phyloP scores from a whole-genome alignment of 1,284 basidiomycete genomes.

The Phylloboletellus chloephorus region DNA sequence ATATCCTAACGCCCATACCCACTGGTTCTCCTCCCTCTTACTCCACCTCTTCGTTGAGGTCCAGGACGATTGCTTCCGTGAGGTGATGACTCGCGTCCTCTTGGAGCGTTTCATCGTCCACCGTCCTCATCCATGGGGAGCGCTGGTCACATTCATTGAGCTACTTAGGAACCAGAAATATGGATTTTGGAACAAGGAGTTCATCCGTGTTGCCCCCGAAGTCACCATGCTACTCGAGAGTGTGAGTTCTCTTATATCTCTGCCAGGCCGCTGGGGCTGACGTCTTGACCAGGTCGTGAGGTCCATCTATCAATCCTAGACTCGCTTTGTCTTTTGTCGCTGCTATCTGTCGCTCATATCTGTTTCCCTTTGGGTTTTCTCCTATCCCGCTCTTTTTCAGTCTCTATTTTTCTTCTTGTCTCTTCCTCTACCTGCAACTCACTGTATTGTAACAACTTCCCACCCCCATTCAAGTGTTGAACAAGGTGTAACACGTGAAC shows the following conservation, averaged over 20 bases:
- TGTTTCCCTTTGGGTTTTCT: slow-evolving; percentile 44
- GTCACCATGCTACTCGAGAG: slow-evolving; percentile 76
- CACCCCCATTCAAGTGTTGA: slow-evolving; percentile 51
- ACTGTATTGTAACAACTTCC: slow-evolving; percentile 76
- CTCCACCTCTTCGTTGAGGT: slow-evolving; percentile 82
- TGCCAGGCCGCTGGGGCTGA: slow-evolving; percentile 3
- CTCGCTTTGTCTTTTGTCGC: slow-evolving; percentile 43
- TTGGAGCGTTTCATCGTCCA: slow-evolving; percentile 92
- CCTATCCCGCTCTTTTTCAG: slow-evolving; percentile 29
- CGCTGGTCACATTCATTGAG: slow-evolving; percentile 91
- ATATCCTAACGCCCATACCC: slow-evolving; percentile 94
- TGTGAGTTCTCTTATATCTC: slow-evolving; percentile 42
- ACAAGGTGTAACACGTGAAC: slow-evolving; percentile 43
- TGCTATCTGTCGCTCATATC: slow-evolving; percentile 44
- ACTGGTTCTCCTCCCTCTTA: slow-evolving; percentile 90
- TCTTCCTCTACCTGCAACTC: slow-evolving; percentile 38
- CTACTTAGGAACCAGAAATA: slow-evolving; percentile 79
- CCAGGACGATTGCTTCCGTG: slow-evolving; percentile 73
- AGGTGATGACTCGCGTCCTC: slow-evolving; percentile 88
- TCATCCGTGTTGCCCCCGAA: slow-evolving; percentile 74
- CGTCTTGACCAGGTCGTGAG: slow-evolving; percentile 51
- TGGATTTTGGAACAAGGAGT: slow-evolving; percentile 83
- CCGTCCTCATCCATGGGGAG: slow-evolving; percentile 97
- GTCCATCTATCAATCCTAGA: slow-evolving; percentile 72
- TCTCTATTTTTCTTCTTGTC: slow-evolving; percentile 31